Percentiles rank a stretch among this genome's conserved stretches.
phyloP scores from a whole-genome alignment of 352 stramenopile genomes.

The Pseudoperonospora humuli region DNA sequence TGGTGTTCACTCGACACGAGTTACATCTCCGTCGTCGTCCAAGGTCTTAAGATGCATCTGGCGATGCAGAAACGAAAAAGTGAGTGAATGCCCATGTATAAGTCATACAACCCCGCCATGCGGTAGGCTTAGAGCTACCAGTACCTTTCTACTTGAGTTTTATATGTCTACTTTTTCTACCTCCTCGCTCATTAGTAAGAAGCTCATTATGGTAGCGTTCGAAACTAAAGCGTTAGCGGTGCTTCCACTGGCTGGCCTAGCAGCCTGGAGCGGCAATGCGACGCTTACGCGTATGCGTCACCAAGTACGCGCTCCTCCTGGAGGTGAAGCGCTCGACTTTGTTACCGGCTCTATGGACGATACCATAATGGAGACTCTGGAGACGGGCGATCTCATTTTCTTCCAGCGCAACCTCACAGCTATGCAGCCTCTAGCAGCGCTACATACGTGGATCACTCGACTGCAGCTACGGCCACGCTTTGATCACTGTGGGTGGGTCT shows the following conservation, averaged over 20 bases:
- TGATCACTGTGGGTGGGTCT: slow-evolving; percentile 76
- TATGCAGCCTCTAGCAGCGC: slow-evolving; percentile 61
- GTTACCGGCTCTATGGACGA: slow-evolving; percentile 78
- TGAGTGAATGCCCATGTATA: too few relatives aligned
- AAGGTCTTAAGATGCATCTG: too few relatives aligned
- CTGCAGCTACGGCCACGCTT: slow-evolving; percentile 54
- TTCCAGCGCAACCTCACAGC: slow-evolving; percentile 68
- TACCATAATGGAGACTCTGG: slow-evolving; percentile 79
- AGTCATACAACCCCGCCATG: too few relatives aligned
- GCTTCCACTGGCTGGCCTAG: slow-evolving; percentile 54
- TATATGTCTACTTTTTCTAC: too few relatives aligned
- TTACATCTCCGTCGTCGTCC: too few relatives aligned
- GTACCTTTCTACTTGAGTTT: too few relatives aligned
- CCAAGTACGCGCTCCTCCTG: slow-evolving; percentile 23
- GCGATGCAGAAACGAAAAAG: too few relatives aligned
- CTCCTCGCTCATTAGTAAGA: too few relatives aligned
- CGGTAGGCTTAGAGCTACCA: too few relatives aligned
- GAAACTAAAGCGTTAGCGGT: slow-evolving; percentile 34
- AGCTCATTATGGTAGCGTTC: slow-evolving; percentile 27
- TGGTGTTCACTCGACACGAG: too few relatives aligned
- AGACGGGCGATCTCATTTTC: slow-evolving; percentile 76
- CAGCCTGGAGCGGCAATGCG: slow-evolving; percentile 64
- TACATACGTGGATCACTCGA: slow-evolving; percentile 57
- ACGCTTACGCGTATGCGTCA: slow-evolving; percentile 42
- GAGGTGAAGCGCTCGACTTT: slow-evolving; percentile 46